Conservation (phyloP, 768 basidiomycete species). For the Leccinum obscurum region DNA sequence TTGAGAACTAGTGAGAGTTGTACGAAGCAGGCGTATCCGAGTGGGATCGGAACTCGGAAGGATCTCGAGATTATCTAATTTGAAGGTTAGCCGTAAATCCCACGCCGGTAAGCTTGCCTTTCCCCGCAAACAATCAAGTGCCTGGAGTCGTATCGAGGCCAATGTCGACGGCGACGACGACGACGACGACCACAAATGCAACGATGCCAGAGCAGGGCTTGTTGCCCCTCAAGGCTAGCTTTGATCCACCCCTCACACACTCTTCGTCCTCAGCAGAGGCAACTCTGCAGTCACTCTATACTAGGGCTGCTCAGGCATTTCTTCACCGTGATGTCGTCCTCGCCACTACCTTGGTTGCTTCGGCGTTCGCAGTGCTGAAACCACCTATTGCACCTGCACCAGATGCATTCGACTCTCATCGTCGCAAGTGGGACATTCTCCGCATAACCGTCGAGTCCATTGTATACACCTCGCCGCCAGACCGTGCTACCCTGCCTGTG, state of each 20-base stretch:
- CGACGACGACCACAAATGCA: conserved; percentile 36
- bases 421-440: conserved; percentile 86
- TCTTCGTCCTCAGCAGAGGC: conserved; percentile 37
- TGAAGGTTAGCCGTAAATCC: too few species aligned
- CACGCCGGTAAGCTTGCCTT: not conserved
- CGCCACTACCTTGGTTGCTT: conserved; percentile 61
- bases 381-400: conserved; percentile 34
- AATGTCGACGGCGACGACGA: conserved; percentile 56
- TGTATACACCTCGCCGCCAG: conserved; percentile 57
- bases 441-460: conserved; percentile 82
- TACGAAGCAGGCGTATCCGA: too few species aligned
- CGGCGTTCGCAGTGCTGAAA: conserved; percentile 65
- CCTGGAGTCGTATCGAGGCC: not conserved
- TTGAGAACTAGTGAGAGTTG: too few species aligned
- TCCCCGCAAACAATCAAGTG: conserved; percentile 26
- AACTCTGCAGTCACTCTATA: conserved; percentile 70
- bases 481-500: conserved; percentile 44
- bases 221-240: conserved; percentile 39
- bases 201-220: conserved; percentile 23
- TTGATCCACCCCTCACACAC: conserved; percentile 7
- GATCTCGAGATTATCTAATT: too few species aligned
- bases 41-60: too few species aligned
- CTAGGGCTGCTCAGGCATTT: conserved; percentile 77
- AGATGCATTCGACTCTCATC: conserved; percentile 49
- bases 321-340: conserved; percentile 70